Percentiles rank a stretch among this genome's conserved stretches.
Conservation (phyloP, 805 yeast genomes). For the Saturnispora halmiae region DNA sequence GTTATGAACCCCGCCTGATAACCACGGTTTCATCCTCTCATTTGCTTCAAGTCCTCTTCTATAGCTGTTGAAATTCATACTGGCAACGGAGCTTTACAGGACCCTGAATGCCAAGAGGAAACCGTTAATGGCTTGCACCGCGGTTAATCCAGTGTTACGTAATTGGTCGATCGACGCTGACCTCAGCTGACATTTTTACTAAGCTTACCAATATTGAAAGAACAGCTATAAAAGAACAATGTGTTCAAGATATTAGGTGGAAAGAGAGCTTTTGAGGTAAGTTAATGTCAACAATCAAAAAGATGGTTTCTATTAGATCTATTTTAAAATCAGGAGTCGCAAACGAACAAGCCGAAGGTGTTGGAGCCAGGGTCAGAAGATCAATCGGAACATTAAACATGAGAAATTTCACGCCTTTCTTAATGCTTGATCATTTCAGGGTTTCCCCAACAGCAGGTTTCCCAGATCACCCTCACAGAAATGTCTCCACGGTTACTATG, state of each 20-base stretch:
- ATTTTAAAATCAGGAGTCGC: constrained; percentile 47
- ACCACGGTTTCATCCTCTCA: no score
- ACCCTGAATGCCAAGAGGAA: background rate
- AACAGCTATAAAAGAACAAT: background rate
- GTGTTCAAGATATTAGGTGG: background rate
- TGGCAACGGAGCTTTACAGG: background rate
- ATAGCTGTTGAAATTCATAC: no score
- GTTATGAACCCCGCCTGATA: no score
- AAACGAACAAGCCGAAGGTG: constrained; percentile 72
- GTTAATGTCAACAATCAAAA: background rate
- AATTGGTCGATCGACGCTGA: constrained; percentile 1
- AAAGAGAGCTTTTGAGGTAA: constrained; percentile 25
- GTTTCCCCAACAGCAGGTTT: constrained; percentile 61
- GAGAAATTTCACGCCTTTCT: constrained; percentile 73
- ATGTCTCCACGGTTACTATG: constrained; percentile 73
- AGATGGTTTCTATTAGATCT: constrained; percentile 35
- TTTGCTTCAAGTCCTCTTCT: no score
- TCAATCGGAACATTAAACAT: constrained; percentile 61
- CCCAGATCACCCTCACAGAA: constrained; percentile 79
- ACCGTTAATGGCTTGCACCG: constrained; percentile 2
- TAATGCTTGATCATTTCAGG: constrained; percentile 72
- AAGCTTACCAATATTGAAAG: constrained; percentile 1
- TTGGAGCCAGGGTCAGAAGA: constrained; percentile 78
- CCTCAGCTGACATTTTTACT: background rate
- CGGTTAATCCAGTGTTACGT: constrained; percentile 1